Evolutionary conservation across 208 protist species (phyloP), one percentile per base, ranked within the genome.

Genomic region (Crithidia thermophila): DNA sequence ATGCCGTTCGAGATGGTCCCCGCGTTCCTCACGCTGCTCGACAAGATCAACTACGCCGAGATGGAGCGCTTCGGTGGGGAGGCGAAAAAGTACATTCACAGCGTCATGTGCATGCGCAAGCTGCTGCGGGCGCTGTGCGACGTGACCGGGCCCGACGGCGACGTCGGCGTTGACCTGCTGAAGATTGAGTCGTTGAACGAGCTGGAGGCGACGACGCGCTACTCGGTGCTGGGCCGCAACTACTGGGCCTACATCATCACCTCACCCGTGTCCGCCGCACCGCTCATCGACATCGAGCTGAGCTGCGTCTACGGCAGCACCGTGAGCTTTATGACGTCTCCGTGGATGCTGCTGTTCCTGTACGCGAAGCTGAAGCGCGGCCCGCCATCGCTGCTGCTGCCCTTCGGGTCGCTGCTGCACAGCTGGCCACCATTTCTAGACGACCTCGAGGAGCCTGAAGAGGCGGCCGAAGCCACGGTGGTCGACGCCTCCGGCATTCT

Each of bases 131-230:
- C 68, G 21, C 74, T 98, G 20, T 72, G 78, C 50, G 20, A 45
- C 14, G 60, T 95, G 0, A 43, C 43, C 14, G 79, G 81, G 5
- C 81, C 76, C 8, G 81, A 84, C 14, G 79, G 76, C 18, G 64
- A 52, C 31, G 71, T 67, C 9, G 88, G 89, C 20, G 84, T 97
- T 10, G 91, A 97, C 67, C 77, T 97, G 72, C 51, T 95, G 21
- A 91, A 94, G 67, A 85, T 89, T 34, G 94, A 98, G 62, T 85
- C 85, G n/a, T 79, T 98, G 33, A 95, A 95, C 67, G 86, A 93
- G 65, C 73, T 96, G 45, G 94, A 98, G 67, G 77, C 88, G 31
- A 88, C 79, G 10, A 97, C 91, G 46, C 88, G 88, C 10, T 90
- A 89, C 66, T 87, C 87, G 28, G 72, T 98, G 42, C 80, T 98